Evolutionary conservation across 441 rosid species (phyloP), one percentile per base, ranked within the genome.

Genomic region (Gossypium schwendimanii): DNA sequence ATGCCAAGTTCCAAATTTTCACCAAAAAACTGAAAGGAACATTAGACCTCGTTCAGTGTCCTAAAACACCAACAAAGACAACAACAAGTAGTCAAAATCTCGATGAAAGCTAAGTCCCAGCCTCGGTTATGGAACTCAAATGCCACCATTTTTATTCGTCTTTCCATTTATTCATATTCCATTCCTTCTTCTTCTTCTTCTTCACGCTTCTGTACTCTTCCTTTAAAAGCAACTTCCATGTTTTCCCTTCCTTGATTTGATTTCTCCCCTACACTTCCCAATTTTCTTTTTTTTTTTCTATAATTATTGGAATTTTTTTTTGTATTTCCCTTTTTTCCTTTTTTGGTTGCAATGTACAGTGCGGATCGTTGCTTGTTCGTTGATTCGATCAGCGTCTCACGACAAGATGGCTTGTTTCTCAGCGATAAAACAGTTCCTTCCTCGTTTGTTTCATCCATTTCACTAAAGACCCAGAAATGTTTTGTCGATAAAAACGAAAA

Each of bases 331-430:
- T 21, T 33, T 52, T 26, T 33, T 52, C 12, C 50, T 1, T 14
- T 70, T 70, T 24, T 33, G 0, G n/a, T 60, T 39, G 70, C 75
- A 82, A 93, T 88, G 95, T 75, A 77, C 79, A 78, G 81, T 3
- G 75, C 73, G 65, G 91, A 83, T 82, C 79, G 79, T 36, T 82
- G 79, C 53, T 23, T 64, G 78, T 72, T 84, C 75, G 60, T 77
- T 55, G 78, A 81, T 11, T 70, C 77, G 59, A 52, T 79, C 81
- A 24, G 63, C 28, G 82, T 77, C 70, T 65, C 86, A 28, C 80
- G 79, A 7, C 61, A 55, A 9, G 94, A 90, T 0, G 91, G 90
- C 49, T 80, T 88, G 77, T 89, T 91, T 74, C 91, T 87, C n/a
- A 53, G 54, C 18, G 87, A 84, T 55, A 81, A 82, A 54, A 75